Base-by-base conservation (phyloP, 2,329 filamentous ascomycete genomes). In the Ramularia endophylla region DNA sequence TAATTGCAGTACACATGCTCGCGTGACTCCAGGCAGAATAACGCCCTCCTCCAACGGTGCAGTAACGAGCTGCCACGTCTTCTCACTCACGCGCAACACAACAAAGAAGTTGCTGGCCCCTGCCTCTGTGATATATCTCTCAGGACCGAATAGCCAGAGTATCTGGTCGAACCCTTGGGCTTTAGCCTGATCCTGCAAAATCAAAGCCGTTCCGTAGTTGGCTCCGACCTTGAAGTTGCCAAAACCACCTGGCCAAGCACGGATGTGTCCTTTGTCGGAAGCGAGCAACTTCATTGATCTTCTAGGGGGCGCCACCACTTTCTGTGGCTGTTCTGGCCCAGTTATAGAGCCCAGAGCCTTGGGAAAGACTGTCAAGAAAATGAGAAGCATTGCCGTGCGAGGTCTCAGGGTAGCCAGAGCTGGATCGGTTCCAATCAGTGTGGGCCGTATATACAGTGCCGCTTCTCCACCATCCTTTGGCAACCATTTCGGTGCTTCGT, bases 101-200 rank as follows among this genome's bases (percentile, higher is more conserved):
- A 92, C 71, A 57, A 95, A 94, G 68, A 94, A 94, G 67, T 95
- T 94, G 59, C 80, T 85, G n/a, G 87, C 87, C 5, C 88, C 88
- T 2, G 88, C 87, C 69, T 95, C 88, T 2, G 88, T 95, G 52
- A 90, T 87, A 59, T 78, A 76, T 38, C 77, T 78, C 52, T 89
- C 73, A 13, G 38, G n/a, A 8, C 47, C 47, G 30, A 47, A 89
- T 38, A 95, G 74, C 88, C 88, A 95, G 13, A 95, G 75, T 43
- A 94, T 82, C 73, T 95, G 88, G 59, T 89, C 77, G 65, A 78
- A 95, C 0, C 88, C 88, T 30, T 75, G 68, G 11, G 68, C 70
- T 44, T 78, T 71, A 2, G 88, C 88, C 62, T 87, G 83, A 13
- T 73, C 73, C 29, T 87, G 87, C 4, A 85, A 83, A 43, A 85